A percentile compares a stretch with the other conserved stretches of the same genome.
phyloP scores from a whole-genome alignment of 257 asterid species.

The Cruciata laevipes region DNA sequence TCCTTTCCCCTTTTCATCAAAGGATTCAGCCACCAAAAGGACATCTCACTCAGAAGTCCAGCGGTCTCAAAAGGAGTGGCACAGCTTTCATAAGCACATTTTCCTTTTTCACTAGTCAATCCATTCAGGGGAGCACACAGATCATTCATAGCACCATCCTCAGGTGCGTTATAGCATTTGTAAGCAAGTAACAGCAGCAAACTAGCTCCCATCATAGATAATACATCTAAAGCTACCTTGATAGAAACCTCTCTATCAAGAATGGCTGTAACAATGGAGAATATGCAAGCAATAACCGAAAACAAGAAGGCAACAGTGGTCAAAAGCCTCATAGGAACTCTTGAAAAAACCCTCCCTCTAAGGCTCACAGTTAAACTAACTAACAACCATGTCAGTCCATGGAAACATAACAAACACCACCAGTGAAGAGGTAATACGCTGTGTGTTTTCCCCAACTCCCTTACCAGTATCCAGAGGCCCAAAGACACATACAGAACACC shows the following conservation, averaged over 20 bases:
- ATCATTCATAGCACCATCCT: slow-evolving; percentile 21
- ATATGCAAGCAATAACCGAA: slow-evolving; percentile 42
- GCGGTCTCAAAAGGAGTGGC: slow-evolving; percentile 59
- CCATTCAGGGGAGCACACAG: slow-evolving; percentile 51
- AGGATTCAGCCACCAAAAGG: slow-evolving; percentile 93
- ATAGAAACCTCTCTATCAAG: slow-evolving; percentile 25
- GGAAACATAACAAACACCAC: slow-evolving; percentile 53
- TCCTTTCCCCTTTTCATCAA: slow-evolving; percentile 70
- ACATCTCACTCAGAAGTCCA: slow-evolving; percentile 39
- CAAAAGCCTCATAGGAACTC: slow-evolving; percentile 46
- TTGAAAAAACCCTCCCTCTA: slow-evolving; percentile 41
- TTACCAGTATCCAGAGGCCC: slow-evolving; percentile 58
- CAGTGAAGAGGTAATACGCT: slow-evolving; percentile 41
- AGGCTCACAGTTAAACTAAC: slow-evolving; percentile 55
- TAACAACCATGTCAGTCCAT: slow-evolving; percentile 61
- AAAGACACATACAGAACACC: slow-evolving; percentile 37
- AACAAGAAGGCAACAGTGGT: slow-evolving; percentile 49
- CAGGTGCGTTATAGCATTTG: slow-evolving; percentile 33
- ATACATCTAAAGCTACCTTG: slow-evolving; percentile 35
- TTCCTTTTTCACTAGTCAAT: slow-evolving; percentile 19
- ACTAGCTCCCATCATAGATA: slow-evolving; percentile 52
- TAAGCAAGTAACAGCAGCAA: slow-evolving; percentile 50
- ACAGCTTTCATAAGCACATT: slow-evolving; percentile 15
- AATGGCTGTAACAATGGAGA: slow-evolving; percentile 39
- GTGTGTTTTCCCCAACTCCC: slow-evolving; percentile 29